Evolutionary conservation across 345 rosid genomes (phyloP).

Genomic region (Clarkia xantiana): DNA sequence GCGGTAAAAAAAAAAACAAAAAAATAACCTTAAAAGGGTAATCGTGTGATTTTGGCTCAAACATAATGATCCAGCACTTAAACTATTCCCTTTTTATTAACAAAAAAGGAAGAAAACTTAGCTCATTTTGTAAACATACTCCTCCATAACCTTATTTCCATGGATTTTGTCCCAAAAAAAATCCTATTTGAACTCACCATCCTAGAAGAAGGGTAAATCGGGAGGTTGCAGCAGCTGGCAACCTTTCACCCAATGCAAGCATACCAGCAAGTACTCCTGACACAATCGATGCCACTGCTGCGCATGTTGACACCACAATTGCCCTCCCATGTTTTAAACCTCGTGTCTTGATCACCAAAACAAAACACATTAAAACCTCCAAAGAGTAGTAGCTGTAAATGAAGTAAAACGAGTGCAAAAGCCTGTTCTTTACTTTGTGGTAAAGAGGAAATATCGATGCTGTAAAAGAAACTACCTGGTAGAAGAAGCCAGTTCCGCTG

Average conservation of each 20-base stretch:
- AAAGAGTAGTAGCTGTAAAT: too few relatives aligned
- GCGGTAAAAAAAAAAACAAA: too few relatives aligned
- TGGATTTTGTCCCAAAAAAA: not conserved
- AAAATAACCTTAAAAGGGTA: too few relatives aligned
- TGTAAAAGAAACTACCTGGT: slow-evolving; percentile 69
- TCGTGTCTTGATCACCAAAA: slow-evolving; percentile 52
- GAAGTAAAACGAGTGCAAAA: too few relatives aligned
- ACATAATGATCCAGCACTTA: too few relatives aligned
- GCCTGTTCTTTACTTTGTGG: not conserved
- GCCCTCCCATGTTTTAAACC: slow-evolving; percentile 97
- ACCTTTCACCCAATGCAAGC: slow-evolving; percentile 75
- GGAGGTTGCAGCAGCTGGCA: slow-evolving; percentile 71
- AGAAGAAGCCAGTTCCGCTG: slow-evolving; percentile 84
- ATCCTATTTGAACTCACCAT: slow-evolving; percentile 34
- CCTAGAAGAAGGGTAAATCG: slow-evolving; percentile 65
- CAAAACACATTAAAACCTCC: slow-evolving; percentile 4
- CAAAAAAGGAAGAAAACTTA: too few relatives aligned
- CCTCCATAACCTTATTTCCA: too few relatives aligned
- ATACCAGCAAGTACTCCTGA: slow-evolving; percentile 96
- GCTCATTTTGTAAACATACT: too few relatives aligned
- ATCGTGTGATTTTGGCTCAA: too few relatives aligned
- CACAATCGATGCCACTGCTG: slow-evolving; percentile 89
- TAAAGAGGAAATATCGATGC: not conserved
- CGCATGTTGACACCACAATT: slow-evolving; percentile 84
- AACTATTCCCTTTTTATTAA: too few relatives aligned